Evolutionary conservation across 345 rosid genomes (phyloP).

Genomic region (Hypericum perforatum): DNA sequence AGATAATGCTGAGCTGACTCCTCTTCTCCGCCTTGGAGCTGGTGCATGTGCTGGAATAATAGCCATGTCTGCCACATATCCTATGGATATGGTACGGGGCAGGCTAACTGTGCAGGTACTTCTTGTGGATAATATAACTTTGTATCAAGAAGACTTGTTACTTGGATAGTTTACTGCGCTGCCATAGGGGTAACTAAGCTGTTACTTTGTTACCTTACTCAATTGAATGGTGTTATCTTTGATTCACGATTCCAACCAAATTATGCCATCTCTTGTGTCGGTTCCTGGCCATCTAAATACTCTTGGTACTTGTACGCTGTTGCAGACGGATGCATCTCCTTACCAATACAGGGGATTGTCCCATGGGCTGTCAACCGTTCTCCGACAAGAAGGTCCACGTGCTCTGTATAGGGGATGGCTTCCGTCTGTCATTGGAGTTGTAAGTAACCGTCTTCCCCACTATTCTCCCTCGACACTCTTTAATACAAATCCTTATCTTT

Average conservation of each 20-base stretch:
- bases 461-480: not conserved
- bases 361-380: conserved; percentile 72
- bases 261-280: not conserved
- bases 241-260: not conserved
- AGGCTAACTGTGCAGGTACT: conserved; percentile 84
- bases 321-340: conserved; percentile 76
- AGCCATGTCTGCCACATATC: conserved; percentile 92
- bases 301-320: too few species aligned
- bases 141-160: too few species aligned
- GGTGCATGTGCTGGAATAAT: conserved; percentile 93
- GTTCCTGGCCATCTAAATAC: too few species aligned
- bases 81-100: conserved; percentile 88
- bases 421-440: conserved; percentile 99
- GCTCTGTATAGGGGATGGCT: conserved; percentile 98
- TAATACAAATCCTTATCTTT: too few species aligned
- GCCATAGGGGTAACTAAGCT: too few species aligned
- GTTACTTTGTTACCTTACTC: conserved; percentile 1
- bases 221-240: conserved; percentile 10
- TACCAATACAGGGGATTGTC: conserved; percentile 65
- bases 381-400: conserved; percentile 75
- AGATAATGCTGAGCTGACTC: conserved; percentile 85
- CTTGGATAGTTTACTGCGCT: too few species aligned
- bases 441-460: conserved; percentile 28
- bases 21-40: conserved; percentile 84
- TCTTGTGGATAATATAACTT: too few species aligned